Percentiles rank a stretch among this genome's conserved stretches.
Evolutionary conservation across 306 rosid species (phyloP).

Genomic region (Cucurbita maxima): DNA sequence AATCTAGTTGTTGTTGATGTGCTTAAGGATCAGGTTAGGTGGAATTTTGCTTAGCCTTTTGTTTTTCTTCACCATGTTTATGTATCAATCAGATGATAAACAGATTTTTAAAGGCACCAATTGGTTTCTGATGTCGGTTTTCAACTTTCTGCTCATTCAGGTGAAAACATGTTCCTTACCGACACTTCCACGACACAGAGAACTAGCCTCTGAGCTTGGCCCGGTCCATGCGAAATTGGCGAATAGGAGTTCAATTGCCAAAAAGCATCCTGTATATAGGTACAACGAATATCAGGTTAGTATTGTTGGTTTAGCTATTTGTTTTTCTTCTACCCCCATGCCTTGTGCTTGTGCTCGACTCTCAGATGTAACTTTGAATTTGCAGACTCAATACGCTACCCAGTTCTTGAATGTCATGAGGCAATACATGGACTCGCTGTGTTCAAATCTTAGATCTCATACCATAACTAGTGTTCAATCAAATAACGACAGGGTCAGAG

Average conservation of each 20-base stretch:
- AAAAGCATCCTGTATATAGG: conserved; percentile 74
- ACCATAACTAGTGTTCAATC: conserved; percentile 85
- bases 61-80: neutral
- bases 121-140: neutral
- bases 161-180: conserved; percentile 57
- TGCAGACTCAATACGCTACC: conserved; percentile 57
- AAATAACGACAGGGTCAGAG: conserved; percentile 62
- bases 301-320: conserved; percentile 4
- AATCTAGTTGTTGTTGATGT: conserved; percentile 48
- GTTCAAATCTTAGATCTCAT: conserved; percentile 57
- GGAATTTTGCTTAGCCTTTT: neutral
- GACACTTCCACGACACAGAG: conserved; percentile 54
- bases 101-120: neutral
- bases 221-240: conserved; percentile 66
- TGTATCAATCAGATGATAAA: neutral
- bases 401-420: conserved; percentile 49
- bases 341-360: neutral
- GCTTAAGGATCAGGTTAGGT: conserved; percentile 57
- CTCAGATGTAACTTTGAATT: neutral
- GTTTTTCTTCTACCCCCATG: neutral
- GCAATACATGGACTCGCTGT: conserved; percentile 70
- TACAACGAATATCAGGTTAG: conserved; percentile 80
- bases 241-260: conserved; percentile 35
- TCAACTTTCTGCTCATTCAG: conserved; percentile 21
- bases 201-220: conserved; percentile 41